phyloP scores from a whole-genome alignment of 1,284 basidiomycete genomes.

The Athelia psychrophila region DNA sequence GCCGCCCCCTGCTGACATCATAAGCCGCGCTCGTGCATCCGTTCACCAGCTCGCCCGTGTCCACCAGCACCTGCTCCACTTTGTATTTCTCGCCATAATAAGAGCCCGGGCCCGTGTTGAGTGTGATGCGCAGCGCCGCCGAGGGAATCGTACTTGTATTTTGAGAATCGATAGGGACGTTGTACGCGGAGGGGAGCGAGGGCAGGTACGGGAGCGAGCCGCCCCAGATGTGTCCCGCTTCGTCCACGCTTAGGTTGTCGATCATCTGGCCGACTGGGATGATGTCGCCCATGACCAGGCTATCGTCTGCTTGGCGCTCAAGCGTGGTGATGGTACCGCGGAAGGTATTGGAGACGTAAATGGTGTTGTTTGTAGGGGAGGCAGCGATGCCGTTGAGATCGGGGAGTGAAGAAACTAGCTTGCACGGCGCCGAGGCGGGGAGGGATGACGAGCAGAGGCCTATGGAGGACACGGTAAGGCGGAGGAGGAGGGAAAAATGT shows the following conservation, averaged over 20 bases:
- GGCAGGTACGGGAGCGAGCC: constrained; percentile 35
- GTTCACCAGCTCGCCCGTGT: constrained; percentile 53
- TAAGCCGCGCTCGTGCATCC: constrained; percentile 52
- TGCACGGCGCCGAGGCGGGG: too few relatives aligned
- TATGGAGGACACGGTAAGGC: too few relatives aligned
- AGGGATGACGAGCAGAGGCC: too few relatives aligned
- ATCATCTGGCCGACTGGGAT: constrained; percentile 42
- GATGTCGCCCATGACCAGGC: constrained; percentile 44
- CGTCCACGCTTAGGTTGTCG: constrained; percentile 58
- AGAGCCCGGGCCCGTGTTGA: constrained; percentile 45
- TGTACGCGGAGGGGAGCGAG: constrained; percentile 30
- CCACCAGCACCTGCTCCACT: constrained; percentile 67
- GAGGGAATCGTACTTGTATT: constrained; percentile 45
- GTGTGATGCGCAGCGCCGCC: constrained; percentile 48
- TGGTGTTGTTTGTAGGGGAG: constrained; percentile 45
- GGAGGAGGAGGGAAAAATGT: too few relatives aligned
- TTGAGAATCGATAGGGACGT: constrained; percentile 32
- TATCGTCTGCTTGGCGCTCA: constrained; percentile 53
- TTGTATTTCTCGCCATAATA: constrained; percentile 67
- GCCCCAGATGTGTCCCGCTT: constrained; percentile 54
- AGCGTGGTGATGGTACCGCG: constrained; percentile 45
- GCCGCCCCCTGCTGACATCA: constrained; percentile 40
- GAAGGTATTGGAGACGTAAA: constrained; percentile 49
- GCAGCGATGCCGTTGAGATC: constrained; percentile 56
- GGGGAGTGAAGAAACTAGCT: constrained; percentile 28